phyloP scores from a whole-genome alignment of 2,329 filamentous ascomycete genomes.

The Endothia cerciana region DNA sequence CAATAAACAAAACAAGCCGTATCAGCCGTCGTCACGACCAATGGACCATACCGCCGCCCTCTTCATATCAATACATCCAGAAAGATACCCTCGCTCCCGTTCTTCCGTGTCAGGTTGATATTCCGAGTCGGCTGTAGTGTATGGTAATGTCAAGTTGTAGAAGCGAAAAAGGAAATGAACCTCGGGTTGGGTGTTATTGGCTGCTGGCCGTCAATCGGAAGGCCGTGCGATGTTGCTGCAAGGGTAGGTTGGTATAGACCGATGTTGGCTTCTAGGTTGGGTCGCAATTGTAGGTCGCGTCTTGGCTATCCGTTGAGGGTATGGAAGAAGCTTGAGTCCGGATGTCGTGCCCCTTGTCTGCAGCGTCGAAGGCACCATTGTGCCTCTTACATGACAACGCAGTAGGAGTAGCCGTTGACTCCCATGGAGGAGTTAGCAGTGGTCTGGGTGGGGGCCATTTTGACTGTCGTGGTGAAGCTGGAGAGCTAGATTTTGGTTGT shows the following conservation, averaged over 20 bases:
- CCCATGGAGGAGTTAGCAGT: slow-evolving; percentile 35
- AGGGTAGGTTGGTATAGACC: background rate
- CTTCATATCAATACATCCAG: background rate
- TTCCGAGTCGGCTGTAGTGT: background rate
- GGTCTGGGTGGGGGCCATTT: slow-evolving; percentile 37
- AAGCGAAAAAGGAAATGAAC: background rate
- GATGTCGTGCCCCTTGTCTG: background rate
- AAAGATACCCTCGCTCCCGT: background rate
- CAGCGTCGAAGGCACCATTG: slow-evolving; percentile 7
- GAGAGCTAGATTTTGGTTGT: background rate
- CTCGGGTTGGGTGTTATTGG: background rate
- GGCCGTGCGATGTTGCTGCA: background rate
- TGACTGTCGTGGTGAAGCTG: slow-evolving; percentile 31
- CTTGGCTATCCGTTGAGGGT: background rate
- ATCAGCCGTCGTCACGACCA: background rate
- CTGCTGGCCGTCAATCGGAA: background rate
- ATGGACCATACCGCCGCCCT: background rate
- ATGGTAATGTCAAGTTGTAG: background rate
- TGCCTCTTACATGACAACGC: slow-evolving; percentile 39
- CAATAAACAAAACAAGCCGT: background rate
- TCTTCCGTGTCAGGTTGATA: background rate
- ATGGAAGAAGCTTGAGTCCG: background rate
- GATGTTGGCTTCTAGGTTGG: no score
- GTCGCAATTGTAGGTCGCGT: background rate
- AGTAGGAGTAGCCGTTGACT: slow-evolving; percentile 36